Conservation (phyloP, 352 stramenopile genomes). For the Globisporangium carolinianum region DNA sequence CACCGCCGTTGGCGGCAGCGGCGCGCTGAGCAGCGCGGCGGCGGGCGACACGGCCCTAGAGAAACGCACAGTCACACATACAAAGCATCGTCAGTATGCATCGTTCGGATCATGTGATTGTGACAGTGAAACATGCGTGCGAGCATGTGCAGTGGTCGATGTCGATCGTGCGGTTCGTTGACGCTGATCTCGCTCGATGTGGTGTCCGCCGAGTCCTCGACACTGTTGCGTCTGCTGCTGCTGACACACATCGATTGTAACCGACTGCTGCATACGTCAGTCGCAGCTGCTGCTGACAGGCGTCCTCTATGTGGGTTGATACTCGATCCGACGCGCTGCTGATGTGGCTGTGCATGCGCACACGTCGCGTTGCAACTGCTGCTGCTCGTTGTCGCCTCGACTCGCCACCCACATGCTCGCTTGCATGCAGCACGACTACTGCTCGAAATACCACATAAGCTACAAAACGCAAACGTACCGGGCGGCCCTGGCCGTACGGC, state of each 20-base stretch:
- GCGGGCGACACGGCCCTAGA: slow-evolving; percentile 91
- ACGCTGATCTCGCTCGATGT: background rate
- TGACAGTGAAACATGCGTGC: background rate
- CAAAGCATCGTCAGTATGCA: background rate
- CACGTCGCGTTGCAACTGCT: background rate
- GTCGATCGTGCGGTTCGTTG: background rate
- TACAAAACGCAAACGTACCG: slow-evolving; percentile 26
- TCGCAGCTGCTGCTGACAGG: too few relatives aligned
- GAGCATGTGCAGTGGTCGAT: too few relatives aligned
- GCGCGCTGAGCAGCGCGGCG: slow-evolving; percentile 91
- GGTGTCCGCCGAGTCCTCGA: too few relatives aligned
- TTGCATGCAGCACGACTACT: too few relatives aligned
- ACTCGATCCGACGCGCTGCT: too few relatives aligned
- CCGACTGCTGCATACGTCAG: too few relatives aligned
- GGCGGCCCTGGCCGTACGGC: slow-evolving; percentile 96
- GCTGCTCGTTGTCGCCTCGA: background rate
- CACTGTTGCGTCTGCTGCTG: too few relatives aligned
- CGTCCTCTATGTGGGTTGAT: too few relatives aligned
- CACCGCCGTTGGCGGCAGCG: slow-evolving; percentile 82
- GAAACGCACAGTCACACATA: slow-evolving; percentile 1
- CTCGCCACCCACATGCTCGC: too few relatives aligned
- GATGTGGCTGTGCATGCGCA: too few relatives aligned
- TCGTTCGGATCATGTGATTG: background rate
- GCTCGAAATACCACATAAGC: too few relatives aligned
- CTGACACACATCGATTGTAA: too few relatives aligned